Evolutionary conservation across 148 eudicot genomes (phyloP), one percentile per base, ranked within the genome.

Genomic region (Dianthus caryophyllus): DNA sequence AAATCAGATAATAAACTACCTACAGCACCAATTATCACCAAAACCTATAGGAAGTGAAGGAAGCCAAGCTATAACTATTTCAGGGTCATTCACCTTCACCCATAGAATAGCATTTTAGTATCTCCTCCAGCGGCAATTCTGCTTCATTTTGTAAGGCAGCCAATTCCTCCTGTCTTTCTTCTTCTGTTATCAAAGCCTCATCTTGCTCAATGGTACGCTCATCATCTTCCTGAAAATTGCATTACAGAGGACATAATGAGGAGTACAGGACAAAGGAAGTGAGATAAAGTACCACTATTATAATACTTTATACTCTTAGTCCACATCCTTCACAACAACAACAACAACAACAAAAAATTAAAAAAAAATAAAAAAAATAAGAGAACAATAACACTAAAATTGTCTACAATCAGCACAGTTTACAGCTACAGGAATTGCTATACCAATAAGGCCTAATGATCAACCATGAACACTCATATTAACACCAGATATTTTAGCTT

Each of bases 201-300:
- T 95, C 99, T 80, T 84, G 91, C 77, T 95, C 99, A 49, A 90
- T 81, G 16, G 99, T 95, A 80, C 71, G 85, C 77, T 95, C 97
- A 48, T 95, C 97, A 80, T 95, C 99, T 83, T 88, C 93, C 99
- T 95, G 83, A 24, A 84, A 75, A 75, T 74, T 71, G 75, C 70
- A 78, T 26, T 33, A 48, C 30, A 10, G 56, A 51, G 60, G 26
- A 58, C 51, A 70, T 25, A 25, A 25, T 12, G 24, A n/a, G 47
- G 60, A 73, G 31, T 71, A 52, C 36, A 61, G 38, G 69, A 29
- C 21, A 36, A 17, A 13, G 18, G 38, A 8, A 18, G 38, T 17
- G 3, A 10, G 0, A 26, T 20, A 46, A 46, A 64, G 11, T 27
- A 41, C 50, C 36, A 44, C 41, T 53, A 22, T 24, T 47, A 53